Conservation (phyloP, 495 filamentous ascomycete species). For the Wilcoxina mikolae region DNA sequence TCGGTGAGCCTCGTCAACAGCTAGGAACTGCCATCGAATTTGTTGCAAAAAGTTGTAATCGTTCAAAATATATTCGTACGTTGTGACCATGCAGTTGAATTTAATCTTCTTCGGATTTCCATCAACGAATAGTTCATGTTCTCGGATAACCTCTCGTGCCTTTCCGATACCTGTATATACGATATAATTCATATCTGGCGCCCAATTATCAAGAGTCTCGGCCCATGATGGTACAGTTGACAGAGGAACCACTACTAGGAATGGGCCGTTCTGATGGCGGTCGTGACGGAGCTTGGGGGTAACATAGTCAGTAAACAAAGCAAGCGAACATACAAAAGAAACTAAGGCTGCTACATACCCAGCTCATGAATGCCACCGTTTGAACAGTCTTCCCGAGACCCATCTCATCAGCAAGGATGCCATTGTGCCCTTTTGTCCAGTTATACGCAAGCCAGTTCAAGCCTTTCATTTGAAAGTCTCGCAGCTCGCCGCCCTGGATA, state of each 20-base stretch:
- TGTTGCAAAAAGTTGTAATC: constrained; percentile 64
- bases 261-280: constrained; percentile 77
- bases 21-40: constrained; percentile 95
- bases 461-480: constrained; percentile 87
- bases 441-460: constrained; percentile 90
- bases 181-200: constrained; percentile 91
- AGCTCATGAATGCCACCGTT: constrained; percentile 91
- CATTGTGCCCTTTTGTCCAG: constrained; percentile 81
- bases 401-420: constrained; percentile 97
- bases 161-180: constrained; percentile 82
- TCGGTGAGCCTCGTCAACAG: constrained; percentile 90
- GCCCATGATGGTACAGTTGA: constrained; percentile 96
- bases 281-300: constrained; percentile 60
- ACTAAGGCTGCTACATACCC: constrained; percentile 32
- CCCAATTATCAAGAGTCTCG: constrained; percentile 93
- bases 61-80: constrained; percentile 81
- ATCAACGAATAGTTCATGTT: constrained; percentile 75
- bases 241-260: constrained; percentile 85
- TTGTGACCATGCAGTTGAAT: constrained; percentile 90
- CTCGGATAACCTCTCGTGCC: constrained; percentile 64
- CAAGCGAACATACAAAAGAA: background rate
- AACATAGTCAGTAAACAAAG: constrained; percentile 5
- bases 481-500: constrained; percentile 68
- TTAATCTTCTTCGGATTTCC: constrained; percentile 70
- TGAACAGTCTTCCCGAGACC: constrained; percentile 97